phyloP scores from a whole-genome alignment of 139 green algal genomes.

The Trebouxia sp. region DNA sequence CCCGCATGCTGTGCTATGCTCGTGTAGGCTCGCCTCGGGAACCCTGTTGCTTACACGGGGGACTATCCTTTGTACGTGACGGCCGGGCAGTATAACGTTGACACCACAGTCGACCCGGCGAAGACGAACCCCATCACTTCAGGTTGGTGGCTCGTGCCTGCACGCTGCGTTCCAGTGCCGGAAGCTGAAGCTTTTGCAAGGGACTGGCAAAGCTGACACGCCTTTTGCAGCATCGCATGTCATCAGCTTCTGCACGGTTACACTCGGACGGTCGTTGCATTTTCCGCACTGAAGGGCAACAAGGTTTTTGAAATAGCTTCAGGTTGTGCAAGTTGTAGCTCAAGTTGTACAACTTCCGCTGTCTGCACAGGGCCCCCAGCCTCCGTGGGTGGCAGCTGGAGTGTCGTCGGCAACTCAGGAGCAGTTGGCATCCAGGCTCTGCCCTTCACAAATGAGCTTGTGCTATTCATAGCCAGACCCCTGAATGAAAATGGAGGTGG shows the following conservation, averaged over 20 bases:
- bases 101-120: neutral
- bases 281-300: neutral
- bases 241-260: no score
- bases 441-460: slow-evolving; percentile 10
- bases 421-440: slow-evolving; percentile 4
- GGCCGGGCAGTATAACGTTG: neutral
- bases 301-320: neutral
- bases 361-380: neutral
- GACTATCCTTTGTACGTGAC: neutral
- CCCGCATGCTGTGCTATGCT: no score
- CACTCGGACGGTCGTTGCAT: no score
- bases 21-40: slow-evolving; percentile 3
- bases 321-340: neutral
- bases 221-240: no score
- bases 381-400: slow-evolving; percentile 5
- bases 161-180: neutral
- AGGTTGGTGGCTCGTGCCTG: neutral
- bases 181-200: no score
- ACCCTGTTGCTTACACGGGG: neutral
- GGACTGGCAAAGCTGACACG: no score
- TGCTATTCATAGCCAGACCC: slow-evolving; percentile 8
- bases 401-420: slow-evolving; percentile 22
- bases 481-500: neutral
- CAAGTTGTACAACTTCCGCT: neutral
- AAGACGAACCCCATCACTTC: no score